Conservation (phyloP, 2,329 filamentous ascomycete genomes). For the Fusarium sp. region DNA sequence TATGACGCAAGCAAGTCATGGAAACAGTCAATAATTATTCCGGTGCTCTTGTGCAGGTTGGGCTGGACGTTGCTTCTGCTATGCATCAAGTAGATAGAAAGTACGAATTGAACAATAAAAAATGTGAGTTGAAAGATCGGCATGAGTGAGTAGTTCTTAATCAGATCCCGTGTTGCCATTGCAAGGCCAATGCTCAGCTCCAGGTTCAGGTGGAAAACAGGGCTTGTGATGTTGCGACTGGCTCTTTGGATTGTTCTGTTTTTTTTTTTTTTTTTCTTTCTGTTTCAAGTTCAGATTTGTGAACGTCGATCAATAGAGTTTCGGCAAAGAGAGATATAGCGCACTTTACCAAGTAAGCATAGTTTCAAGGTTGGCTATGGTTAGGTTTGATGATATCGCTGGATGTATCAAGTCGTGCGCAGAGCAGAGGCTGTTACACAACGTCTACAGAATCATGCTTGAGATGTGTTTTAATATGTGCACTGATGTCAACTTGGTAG, state of each 20-base stretch:
- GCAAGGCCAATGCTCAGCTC: slow-evolving; percentile 3
- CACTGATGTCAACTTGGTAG: background rate
- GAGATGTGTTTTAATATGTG: too few relatives aligned
- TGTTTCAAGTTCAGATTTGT: background rate
- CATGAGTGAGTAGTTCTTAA: too few relatives aligned
- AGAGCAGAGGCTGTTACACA: background rate
- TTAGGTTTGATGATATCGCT: background rate
- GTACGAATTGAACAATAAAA: background rate
- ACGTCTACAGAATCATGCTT: background rate
- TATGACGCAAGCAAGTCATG: slow-evolving; percentile 30
- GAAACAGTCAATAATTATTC: slow-evolving; percentile 12
- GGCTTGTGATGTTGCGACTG: slow-evolving; percentile 7
- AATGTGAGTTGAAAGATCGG: background rate
- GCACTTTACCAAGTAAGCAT: slow-evolving; percentile 16
- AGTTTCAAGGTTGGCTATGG: slow-evolving; percentile 28
- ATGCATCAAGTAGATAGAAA: background rate
- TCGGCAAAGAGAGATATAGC: background rate
- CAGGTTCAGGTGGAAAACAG: slow-evolving; percentile 40
- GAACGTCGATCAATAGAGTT: background rate
- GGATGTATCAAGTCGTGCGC: background rate
- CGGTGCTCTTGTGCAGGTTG: background rate
- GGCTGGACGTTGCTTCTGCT: background rate
- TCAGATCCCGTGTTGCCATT: background rate
- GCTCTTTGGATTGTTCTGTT: background rate
- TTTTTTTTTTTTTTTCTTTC: background rate